A percentile compares a stretch with the other conserved stretches of the same genome.
phyloP scores from a whole-genome alignment of 768 basidiomycete species.

The Chalciporus pseudorubinellus region DNA sequence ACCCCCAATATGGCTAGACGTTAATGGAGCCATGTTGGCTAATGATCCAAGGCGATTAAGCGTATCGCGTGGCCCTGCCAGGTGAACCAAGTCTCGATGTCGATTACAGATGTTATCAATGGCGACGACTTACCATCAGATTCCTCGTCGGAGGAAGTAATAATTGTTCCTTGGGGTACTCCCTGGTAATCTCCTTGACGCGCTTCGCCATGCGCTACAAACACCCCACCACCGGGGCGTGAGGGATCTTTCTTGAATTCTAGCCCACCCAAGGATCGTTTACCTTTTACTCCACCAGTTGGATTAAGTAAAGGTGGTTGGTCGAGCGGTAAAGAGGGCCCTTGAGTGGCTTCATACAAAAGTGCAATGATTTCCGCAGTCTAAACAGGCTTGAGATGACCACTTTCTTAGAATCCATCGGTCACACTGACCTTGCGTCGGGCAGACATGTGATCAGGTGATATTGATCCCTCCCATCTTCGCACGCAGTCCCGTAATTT shows the following conservation, averaged over 20 bases:
- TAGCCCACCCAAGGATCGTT: constrained; percentile 49
- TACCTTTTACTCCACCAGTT: constrained; percentile 65
- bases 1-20: constrained; percentile 27
- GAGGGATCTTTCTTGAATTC: constrained; percentile 78
- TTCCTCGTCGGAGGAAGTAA: constrained; percentile 46
- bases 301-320: constrained; percentile 72
- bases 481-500: constrained; percentile 82
- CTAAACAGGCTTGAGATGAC: constrained; percentile 37
- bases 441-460: constrained; percentile 92
- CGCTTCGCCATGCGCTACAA: constrained; percentile 58
- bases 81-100: background rate
- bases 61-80: constrained; percentile 16
- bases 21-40: constrained; percentile 56
- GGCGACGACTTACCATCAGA: constrained; percentile 47
- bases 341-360: constrained; percentile 91
- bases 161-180: constrained; percentile 54
- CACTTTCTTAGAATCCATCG: background rate
- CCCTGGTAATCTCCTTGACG: constrained; percentile 48
- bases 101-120: constrained; percentile 10
- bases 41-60: constrained; percentile 33
- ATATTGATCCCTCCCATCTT: constrained; percentile 83
- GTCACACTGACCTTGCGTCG: constrained; percentile 70
- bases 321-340: constrained; percentile 52
- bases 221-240: constrained; percentile 85
- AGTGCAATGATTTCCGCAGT: constrained; percentile 91